phyloP scores from a whole-genome alignment of 305 asterid species.

The Fraxinus paxiana region DNA sequence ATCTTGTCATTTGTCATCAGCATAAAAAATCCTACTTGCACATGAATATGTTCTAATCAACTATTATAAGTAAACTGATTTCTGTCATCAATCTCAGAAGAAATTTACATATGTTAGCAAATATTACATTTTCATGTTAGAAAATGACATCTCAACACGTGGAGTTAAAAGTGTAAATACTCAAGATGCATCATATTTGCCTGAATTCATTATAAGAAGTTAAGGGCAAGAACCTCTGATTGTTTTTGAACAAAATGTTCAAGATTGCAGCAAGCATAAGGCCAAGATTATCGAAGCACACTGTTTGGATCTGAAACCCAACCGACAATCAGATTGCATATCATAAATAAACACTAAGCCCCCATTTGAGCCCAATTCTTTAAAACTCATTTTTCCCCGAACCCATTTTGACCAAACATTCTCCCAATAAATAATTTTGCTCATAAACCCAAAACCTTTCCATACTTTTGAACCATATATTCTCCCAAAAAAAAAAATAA shows the following conservation, averaged over 20 bases:
- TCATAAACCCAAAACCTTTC: not conserved
- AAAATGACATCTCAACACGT: not conserved
- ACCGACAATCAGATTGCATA: slow-evolving; percentile 23
- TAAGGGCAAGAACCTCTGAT: slow-evolving; percentile 53
- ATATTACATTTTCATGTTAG: not conserved
- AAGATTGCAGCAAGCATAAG: slow-evolving; percentile 73
- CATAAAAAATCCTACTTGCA: not conserved
- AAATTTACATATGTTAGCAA: not conserved
- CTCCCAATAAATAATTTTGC: not conserved
- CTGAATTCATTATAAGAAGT: not conserved
- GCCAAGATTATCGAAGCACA: slow-evolving; percentile 88
- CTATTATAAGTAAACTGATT: not conserved
- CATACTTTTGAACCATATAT: not conserved
- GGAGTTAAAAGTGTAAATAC: not conserved
- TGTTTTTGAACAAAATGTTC: slow-evolving; percentile 54
- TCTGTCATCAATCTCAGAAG: slow-evolving; percentile 1
- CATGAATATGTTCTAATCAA: not conserved
- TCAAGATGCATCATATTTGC: not conserved
- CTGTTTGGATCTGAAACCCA: slow-evolving; percentile 79
- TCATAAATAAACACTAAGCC: not conserved
- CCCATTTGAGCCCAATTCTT: not conserved
- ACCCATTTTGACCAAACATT: not conserved
- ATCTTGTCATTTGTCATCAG: not conserved
- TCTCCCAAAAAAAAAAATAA: not conserved
- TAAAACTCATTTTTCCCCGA: not conserved